These are phyloP conservation scores for Aurinia saxatilis DNA, from an alignment of 345 rosid species.

Conservation along the genomic window DNA sequence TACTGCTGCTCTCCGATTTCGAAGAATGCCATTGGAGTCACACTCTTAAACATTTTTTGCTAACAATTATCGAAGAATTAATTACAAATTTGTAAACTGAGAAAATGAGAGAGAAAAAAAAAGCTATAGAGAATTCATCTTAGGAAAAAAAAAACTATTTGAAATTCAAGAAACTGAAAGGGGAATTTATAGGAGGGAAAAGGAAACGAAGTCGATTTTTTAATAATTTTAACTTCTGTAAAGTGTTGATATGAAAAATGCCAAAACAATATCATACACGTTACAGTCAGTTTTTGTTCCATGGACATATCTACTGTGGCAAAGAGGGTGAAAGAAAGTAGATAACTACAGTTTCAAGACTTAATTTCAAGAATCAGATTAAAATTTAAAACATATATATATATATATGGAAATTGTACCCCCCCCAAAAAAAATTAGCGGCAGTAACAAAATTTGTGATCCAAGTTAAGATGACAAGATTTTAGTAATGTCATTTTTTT, in stretches of 20 bases:
- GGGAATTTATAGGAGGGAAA: constrained; percentile 20
- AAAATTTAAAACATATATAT: background rate
- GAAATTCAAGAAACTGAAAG: constrained; percentile 6
- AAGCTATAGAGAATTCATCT: constrained; percentile 1
- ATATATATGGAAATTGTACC: background rate
- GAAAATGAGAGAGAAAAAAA: background rate
- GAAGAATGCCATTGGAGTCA: constrained; percentile 18
- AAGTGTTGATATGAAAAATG: constrained; percentile 9
- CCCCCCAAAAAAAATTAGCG: background rate
- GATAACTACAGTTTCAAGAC: background rate
- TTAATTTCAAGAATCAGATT: no score
- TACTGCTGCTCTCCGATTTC: constrained; percentile 31
- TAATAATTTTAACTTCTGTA: constrained; percentile 9
- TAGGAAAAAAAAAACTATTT: background rate
- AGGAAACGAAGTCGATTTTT: constrained; percentile 9
- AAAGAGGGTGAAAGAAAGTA: background rate
- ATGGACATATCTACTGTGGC: background rate
- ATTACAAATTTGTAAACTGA: background rate
- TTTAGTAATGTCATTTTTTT: background rate
- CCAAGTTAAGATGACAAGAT: background rate
- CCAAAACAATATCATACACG: constrained; percentile 13
- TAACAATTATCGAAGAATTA: background rate
- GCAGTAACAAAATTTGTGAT: background rate
- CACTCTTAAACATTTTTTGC: constrained; percentile 20
- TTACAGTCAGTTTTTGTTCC: constrained; percentile 10